Base-by-base conservation (phyloP, 345 rosid genomes). In the Aquilaria sinensis region DNA sequence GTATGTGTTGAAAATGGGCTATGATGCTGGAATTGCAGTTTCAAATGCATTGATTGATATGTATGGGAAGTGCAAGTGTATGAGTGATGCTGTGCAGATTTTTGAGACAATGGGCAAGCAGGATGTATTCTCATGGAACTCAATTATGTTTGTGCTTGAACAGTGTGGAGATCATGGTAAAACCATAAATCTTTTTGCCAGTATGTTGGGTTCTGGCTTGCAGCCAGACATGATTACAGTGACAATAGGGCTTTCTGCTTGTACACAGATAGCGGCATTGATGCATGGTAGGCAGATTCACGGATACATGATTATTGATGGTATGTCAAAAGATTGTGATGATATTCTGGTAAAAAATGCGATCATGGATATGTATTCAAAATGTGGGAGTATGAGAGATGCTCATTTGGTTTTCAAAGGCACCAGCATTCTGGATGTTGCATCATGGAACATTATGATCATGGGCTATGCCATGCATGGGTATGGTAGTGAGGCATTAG, bases 371-470 rank as follows among this genome's bases (percentile, higher is more conserved):
- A 83, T 83, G 89, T 86, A 83, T 60, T 74, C 77, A 6, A 86
- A 83, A 81, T 80, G 85, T 31, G 87, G 87, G 58, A 80, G 77
- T 61, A 74, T 80, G 77, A 74, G 68, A 69, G 78, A 81, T 31
- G 92, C 89, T 9, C 71, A n/a, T 3, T 49, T 62, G 66, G 72
- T 81, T 70, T 86, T 83, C 34, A 62, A 78, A 60, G 65, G 53
- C 13, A 71, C 80, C 78, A 78, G 75, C 57, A 66, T 31, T 8
- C 78, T 58, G 69, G 83, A 81, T 72, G 72, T 75, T 49, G 84
- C 85, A 30, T 82, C 94, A 12, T 87, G 94, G 90, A 84, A 80
- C 58, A 81, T 81, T 57, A 76, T 87, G 77, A 82, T 84, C 31
- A 71, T 64, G 67, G 94, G 88, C 31, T 83, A 77, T 33, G 94